A percentile compares a stretch with the other conserved stretches of the same genome.
Evolutionary conservation across 768 basidiomycete genomes (phyloP).

Genomic region (Boletus fagicola): DNA sequence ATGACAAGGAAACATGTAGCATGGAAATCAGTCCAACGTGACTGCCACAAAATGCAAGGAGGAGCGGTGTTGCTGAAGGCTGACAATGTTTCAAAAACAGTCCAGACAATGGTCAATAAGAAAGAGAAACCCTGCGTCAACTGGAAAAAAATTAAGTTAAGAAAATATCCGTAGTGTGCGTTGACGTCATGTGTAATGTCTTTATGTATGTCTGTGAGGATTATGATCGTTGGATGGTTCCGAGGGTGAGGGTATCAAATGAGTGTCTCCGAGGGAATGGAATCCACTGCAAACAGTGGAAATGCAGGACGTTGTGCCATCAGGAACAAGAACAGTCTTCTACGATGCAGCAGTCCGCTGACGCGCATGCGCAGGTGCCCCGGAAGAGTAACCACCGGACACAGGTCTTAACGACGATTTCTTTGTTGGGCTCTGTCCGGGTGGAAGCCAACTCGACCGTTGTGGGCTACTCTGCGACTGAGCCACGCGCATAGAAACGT

Average conservation of each 20-base stretch:
- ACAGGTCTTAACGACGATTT: conserved; percentile 16
- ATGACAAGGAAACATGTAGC: conserved; percentile 9
- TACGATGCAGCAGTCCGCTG: conserved; percentile 25
- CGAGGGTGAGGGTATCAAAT: conserved; percentile 29
- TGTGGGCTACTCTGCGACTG: conserved; percentile 14
- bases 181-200: conserved; percentile 11
- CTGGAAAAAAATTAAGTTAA: conserved; percentile 17
- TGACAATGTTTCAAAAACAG: conserved; percentile 15
- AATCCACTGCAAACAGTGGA: conserved; percentile 10
- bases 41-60: conserved; percentile 15
- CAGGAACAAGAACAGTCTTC: background rate
- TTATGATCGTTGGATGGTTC: conserved; percentile 17
- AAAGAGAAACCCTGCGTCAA: conserved; percentile 3
- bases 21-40: conserved; percentile 17
- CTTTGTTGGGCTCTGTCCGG: conserved; percentile 17
- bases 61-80: conserved; percentile 6
- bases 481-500: conserved; percentile 9
- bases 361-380: conserved; percentile 13
- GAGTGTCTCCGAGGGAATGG: conserved; percentile 24
- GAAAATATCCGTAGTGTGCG: conserved; percentile 24
- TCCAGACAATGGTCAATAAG: conserved; percentile 17
- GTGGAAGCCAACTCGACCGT: conserved; percentile 26
- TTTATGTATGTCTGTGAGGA: conserved; percentile 19
- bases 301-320: conserved; percentile 6
- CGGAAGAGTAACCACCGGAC: conserved; percentile 15